phyloP scores from a whole-genome alignment of 2,329 filamentous ascomycete species.

The Hypomyces perniciosus region DNA sequence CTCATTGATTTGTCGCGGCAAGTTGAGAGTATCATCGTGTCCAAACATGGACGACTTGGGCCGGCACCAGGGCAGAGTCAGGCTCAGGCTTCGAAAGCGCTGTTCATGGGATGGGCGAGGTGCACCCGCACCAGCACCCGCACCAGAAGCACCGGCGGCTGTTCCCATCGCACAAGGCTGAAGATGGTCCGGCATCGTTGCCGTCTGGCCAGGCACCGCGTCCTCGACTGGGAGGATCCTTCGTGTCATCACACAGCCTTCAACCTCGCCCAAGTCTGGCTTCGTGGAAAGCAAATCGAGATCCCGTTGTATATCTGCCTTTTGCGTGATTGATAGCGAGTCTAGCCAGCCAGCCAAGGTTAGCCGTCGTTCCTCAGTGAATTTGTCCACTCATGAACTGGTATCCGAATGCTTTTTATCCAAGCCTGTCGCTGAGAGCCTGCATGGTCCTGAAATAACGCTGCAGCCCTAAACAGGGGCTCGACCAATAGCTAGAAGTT shows the following conservation, averaged over 20 bases:
- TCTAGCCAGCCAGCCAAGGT: no score
- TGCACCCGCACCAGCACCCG: neutral
- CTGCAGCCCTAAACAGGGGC: no score
- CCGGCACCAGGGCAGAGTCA: slow-evolving; percentile 44
- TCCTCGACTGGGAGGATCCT: slow-evolving; percentile 36
- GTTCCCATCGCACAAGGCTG: slow-evolving; percentile 5
- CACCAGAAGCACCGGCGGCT: neutral
- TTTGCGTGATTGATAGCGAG: no score
- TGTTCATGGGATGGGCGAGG: slow-evolving; percentile 26
- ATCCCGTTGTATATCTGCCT: no score
- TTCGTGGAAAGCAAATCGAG: neutral
- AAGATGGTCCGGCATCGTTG: slow-evolving; percentile 23
- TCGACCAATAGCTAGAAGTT: no score
- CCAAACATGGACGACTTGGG: slow-evolving; percentile 38
- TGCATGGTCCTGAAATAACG: no score
- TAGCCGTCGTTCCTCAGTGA: no score
- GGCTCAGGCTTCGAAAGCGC: slow-evolving; percentile 43
- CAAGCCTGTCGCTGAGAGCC: no score
- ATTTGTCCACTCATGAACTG: no score
- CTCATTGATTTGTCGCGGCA: slow-evolving; percentile 26
- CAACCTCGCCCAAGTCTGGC: neutral
- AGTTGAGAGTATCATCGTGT: slow-evolving; percentile 26
- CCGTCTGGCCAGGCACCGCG: slow-evolving; percentile 39
- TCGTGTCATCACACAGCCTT: slow-evolving; percentile 24
- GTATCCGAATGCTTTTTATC: no score